Base-by-base conservation (phyloP, 371 early-diverging fungal genomes). In the Mortierella sp. region DNA sequence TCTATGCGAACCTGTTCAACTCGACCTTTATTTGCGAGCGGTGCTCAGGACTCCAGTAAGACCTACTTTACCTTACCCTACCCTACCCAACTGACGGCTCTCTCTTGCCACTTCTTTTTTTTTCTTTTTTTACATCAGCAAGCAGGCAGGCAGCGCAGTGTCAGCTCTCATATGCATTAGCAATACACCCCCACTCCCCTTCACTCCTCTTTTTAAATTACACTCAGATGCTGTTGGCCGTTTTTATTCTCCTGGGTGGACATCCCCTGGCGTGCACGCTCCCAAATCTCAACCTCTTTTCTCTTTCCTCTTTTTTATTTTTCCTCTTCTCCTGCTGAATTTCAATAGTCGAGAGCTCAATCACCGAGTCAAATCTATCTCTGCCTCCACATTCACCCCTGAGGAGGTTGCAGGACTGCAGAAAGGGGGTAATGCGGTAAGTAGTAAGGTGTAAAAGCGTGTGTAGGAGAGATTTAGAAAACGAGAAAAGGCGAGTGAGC, bases 11-110 rank as follows among this genome's bases (percentile, higher is more conserved):
- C 75, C 60, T 89, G 37, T 87, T 85, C 63, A 83, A 86, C 43
- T 82, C 84, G 51, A 88, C 90, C 0, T 89, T 91, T 73, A 75
- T 91, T 23, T 90, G 92, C 71, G 81, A 85, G 56, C 81, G 85
- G 64, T 91, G 92, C 72, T 89, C 92, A 16, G 92, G 90, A 4
- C 71, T 90, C 56, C 89, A 88, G 88, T 87, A 85, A 84, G 88
- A 81, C 2, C 21, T n/a, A n/a, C n/a, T n/a, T n/a, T n/a, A n/a
- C n/a, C n/a, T n/a, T n/a, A n/a, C n/a, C n/a, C n/a, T n/a, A n/a
- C n/a, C n/a, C n/a, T n/a, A n/a, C n/a, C n/a, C n/a, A n/a, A n/a
- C n/a, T n/a, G n/a, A n/a, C n/a, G n/a, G n/a, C 60, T 12, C 28
- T 26, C 21, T 58, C 37, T 45, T 62, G 25, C 12, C 47, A 21